phyloP scores from a whole-genome alignment of 2,329 filamentous ascomycete genomes.

The Acephala macrosclerotiorum region DNA sequence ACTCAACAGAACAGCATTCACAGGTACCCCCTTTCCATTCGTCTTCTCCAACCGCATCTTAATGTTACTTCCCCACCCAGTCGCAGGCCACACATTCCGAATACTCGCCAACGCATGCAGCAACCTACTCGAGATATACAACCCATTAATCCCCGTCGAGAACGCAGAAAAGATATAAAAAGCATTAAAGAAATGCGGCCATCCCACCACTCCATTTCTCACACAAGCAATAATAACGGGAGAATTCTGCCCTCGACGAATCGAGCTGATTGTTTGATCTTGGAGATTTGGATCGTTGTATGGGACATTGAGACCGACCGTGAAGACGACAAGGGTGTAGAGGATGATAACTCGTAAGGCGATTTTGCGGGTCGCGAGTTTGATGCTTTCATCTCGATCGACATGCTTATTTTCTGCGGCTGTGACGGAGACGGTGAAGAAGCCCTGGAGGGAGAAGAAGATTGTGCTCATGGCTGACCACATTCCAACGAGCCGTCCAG shows the following conservation, averaged over 20 bases:
- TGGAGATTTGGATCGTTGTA: conserved; percentile 44
- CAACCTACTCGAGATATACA: conserved; percentile 52
- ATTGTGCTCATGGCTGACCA: conserved; percentile 51
- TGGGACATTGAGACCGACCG: conserved; percentile 51
- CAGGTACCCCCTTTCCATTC: conserved; percentile 47
- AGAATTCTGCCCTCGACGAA: conserved; percentile 44
- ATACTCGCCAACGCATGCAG: conserved; percentile 52
- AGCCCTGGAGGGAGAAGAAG: conserved; percentile 53
- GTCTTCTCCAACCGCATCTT: conserved; percentile 46
- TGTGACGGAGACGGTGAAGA: conserved; percentile 52
- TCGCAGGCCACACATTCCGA: conserved; percentile 49
- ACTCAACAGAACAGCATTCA: conserved; percentile 47
- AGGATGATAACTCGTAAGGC: conserved; percentile 52
- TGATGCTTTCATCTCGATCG: conserved; percentile 51
- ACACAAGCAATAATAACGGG: conserved; percentile 51
- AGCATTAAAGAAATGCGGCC: conserved; percentile 52
- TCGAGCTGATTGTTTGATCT: conserved; percentile 23
- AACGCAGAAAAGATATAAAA: conserved; percentile 54
- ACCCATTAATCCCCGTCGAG: conserved; percentile 50
- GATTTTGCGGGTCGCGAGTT: conserved; percentile 53
- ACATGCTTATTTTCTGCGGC: conserved; percentile 52
- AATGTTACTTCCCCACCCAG: conserved; percentile 41
- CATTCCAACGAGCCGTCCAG: conserved; percentile 45
- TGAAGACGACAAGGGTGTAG: conserved; percentile 51
- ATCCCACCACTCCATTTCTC: conserved; percentile 46